Base-by-base conservation (phyloP, 2,329 filamentous ascomycete genomes). In the Eurotiales sp. region DNA sequence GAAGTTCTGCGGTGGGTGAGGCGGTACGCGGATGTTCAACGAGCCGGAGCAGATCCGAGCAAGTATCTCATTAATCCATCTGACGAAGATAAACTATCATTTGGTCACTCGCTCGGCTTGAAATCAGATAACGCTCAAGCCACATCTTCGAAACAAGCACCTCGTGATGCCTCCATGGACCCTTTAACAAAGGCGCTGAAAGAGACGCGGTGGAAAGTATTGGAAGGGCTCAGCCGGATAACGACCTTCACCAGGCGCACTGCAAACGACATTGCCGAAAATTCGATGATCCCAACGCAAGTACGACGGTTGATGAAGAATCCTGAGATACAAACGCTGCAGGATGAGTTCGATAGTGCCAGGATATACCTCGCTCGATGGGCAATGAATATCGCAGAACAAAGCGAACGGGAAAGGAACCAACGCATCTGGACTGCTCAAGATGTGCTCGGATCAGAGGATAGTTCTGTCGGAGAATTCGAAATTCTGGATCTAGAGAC, bases 351-450 rank as follows among this genome's bases (percentile, higher is more conserved):
- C 61, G 95, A 99, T 74, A 96, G 90, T 62, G 93, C 95, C 3
- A 82, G 93, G 57, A 79, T 99, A 54, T 99, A 99, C 65, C 78
- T 99, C 34, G 93, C 93, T 19, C 81, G 93, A 56, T 99, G 93
- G 93, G 93, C 93, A 2, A 97, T 99, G 93, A 90, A 90, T 7
- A 96, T 99, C 57, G 91, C 93, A 0, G 95, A 99, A 68, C 93
- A 99, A 73, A 92, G 91, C 61, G 93, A 99, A 64, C 80, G 84
- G 34, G 93, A 99, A 61, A 78, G 86, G 21, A 88, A 84, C 46
- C 87, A 91, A 68, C 79, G 91, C 42, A 91, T 96, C 64, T 99
- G 90, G 88, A 96, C 91, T 0, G 92, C 90, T 1, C 85, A 85
- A 57, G 93, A 99, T 71, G 87, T 96, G 3, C 77, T 97, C 61